Evolutionary conservation across 1,284 basidiomycete species (phyloP), one percentile per base, ranked within the genome.

Genomic region (Farysia itapuensis): DNA sequence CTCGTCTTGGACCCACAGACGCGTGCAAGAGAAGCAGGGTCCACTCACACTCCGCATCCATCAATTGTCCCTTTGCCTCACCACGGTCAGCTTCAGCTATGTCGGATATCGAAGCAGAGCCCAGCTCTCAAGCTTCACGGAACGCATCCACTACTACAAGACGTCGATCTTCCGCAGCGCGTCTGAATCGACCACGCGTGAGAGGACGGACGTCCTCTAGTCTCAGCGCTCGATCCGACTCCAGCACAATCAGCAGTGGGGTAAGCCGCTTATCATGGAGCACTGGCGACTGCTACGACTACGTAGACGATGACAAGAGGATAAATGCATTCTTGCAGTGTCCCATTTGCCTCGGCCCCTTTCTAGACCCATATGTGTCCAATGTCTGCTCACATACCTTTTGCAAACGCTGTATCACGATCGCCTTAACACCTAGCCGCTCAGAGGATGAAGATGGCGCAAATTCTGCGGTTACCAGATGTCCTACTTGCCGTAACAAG

Each of bases 371-470:
- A 0, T 51, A 37, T 30, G 49, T 43, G 2, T 57, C 60, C 7
- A 33, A 36, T 2, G n/a, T 31, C 11, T 70, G 67, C 44, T 54
- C 60, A 3, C 67, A 70, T 31, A 64, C 60, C 4, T 70, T 70
- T 22, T 70, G 67, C 42, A 49, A 33, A 31, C 48, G 47, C 7
- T 70, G 67, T 46, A 67, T 70, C 14, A 28, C 43, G 4, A 53
- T 43, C 5, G 63, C 63, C 21, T 45, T 65, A 19, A 26, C 59
- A 4, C 6, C 13, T 22, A 1, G 11, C 23, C 11, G 19, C 23
- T 6, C 20, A 35, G 31, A 34, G 3, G 40, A 38, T 4, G 19
- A 12, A 8, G 47, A 51, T 25, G 20, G 32, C 2, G 5, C 42
- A 3, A 7, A n/a, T 4, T 23, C 32, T 2, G 21, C 39, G 3